Evolutionary conservation across 2,329 filamentous ascomycete genomes (phyloP).

Genomic region (Pseudogymnoascus sp.): DNA sequence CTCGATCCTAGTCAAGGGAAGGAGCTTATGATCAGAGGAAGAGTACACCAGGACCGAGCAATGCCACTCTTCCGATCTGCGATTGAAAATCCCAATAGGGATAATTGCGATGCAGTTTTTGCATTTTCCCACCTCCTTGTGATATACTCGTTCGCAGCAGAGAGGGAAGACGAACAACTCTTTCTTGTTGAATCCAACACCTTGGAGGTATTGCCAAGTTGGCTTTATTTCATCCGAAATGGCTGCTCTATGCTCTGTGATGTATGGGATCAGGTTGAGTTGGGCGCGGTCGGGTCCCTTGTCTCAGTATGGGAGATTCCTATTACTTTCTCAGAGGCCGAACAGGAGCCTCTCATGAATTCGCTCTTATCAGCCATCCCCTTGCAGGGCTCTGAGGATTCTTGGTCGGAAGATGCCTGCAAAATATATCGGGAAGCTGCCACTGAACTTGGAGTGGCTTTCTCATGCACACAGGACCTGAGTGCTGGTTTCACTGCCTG

Average conservation of each 20-base stretch:
- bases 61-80: constrained; percentile 15
- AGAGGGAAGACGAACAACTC: constrained; percentile 16
- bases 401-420: constrained; percentile 10
- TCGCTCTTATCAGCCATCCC: constrained; percentile 10
- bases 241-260: constrained; percentile 17
- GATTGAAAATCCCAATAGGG: constrained; percentile 10
- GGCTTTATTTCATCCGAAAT: constrained; percentile 17
- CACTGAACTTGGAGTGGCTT: constrained; percentile 13
- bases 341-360: background rate
- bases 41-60: constrained; percentile 12
- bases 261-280: constrained; percentile 14
- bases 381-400: constrained; percentile 1
- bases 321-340: background rate
- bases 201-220: constrained; percentile 12
- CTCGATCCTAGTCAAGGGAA: constrained; percentile 8
- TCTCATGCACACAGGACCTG: constrained; percentile 10
- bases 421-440: constrained; percentile 13
- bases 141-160: constrained; percentile 17
- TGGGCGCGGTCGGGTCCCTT: constrained; percentile 12
- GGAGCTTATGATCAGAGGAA: constrained; percentile 12
- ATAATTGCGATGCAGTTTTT: constrained; percentile 15
- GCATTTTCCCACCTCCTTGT: constrained; percentile 16
- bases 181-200: constrained; percentile 10
- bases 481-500: constrained; percentile 14
- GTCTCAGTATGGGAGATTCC: constrained; percentile 14